phyloP scores from a whole-genome alignment of 192 early-diverging fungal species.

The Linnemannia schmuckeri region DNA sequence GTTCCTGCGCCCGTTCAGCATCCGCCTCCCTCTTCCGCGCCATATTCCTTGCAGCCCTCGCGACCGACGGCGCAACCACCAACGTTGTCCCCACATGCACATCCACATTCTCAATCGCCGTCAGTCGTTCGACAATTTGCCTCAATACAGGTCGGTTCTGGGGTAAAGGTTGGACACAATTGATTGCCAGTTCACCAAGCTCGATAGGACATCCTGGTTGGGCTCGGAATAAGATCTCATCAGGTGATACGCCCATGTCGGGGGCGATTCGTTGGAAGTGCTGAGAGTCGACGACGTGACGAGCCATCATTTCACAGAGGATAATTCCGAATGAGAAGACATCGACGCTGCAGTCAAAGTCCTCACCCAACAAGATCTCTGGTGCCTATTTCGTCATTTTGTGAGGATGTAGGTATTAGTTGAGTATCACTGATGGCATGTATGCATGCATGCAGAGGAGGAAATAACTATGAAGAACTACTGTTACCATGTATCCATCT shows the following conservation, averaged over 20 bases:
- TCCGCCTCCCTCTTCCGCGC: conserved; percentile 32
- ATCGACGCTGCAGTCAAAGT: conserved; percentile 55
- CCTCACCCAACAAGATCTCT: conserved; percentile 52
- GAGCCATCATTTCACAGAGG: conserved; percentile 55
- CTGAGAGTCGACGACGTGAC: conserved; percentile 47
- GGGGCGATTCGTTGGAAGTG: conserved; percentile 39
- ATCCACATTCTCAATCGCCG: conserved; percentile 49
- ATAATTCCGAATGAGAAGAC: conserved; percentile 55
- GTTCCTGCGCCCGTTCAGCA: not conserved
- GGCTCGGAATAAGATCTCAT: conserved; percentile 48
- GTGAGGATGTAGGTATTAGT: not conserved
- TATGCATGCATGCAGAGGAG: not conserved
- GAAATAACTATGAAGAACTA: not conserved
- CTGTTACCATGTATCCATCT: conserved; percentile 53
- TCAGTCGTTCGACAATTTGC: conserved; percentile 39
- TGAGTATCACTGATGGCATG: too few species aligned
- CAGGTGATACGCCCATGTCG: conserved; percentile 38
- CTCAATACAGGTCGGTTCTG: conserved; percentile 30
- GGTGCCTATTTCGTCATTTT: conserved; percentile 22
- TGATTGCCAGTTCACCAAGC: conserved; percentile 38
- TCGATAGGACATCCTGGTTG: conserved; percentile 41
- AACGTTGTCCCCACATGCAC: conserved; percentile 50
- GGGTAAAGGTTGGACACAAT: conserved; percentile 41
- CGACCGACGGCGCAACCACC: conserved; percentile 45
- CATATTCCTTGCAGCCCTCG: conserved; percentile 48